Evolutionary conservation across 2,329 filamentous ascomycete genomes (phyloP).

Genomic region (Aspergillus vadensis): DNA sequence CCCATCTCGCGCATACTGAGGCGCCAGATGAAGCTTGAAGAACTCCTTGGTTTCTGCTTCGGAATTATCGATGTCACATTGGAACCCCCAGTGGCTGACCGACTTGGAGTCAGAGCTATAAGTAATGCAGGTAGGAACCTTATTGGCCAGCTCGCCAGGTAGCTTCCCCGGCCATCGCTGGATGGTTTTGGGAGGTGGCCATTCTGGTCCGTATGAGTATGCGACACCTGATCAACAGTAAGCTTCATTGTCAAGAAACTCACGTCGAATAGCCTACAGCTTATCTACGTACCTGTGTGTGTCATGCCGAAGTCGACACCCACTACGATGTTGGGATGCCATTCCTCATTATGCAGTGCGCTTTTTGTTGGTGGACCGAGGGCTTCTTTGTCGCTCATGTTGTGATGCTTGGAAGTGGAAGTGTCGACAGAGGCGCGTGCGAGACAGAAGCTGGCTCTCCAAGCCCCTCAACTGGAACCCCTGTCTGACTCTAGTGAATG

Average conservation of each 20-base stretch:
- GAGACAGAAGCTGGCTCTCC: neutral
- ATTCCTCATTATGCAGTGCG: slow-evolving; percentile 14
- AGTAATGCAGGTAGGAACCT: slow-evolving; percentile 36
- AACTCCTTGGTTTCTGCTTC: slow-evolving; percentile 32
- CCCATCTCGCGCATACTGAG: slow-evolving; percentile 29
- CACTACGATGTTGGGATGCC: slow-evolving; percentile 29
- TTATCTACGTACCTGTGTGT: slow-evolving; percentile 21
- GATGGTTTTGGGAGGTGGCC: slow-evolving; percentile 36
- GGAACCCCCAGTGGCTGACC: slow-evolving; percentile 38
- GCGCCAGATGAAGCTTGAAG: slow-evolving; percentile 43
- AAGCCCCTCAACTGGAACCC: neutral
- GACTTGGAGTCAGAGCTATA: slow-evolving; percentile 22
- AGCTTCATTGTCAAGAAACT: neutral
- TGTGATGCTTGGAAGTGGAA: neutral
- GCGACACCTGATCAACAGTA: slow-evolving; percentile 32
- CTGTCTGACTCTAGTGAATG: neutral
- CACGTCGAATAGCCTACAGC: too few species aligned
- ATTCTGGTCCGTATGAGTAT: slow-evolving; percentile 39
- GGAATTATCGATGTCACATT: slow-evolving; percentile 36
- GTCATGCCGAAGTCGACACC: slow-evolving; percentile 37
- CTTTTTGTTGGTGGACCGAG: neutral
- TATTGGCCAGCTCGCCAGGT: slow-evolving; percentile 35
- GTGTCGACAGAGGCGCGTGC: too few species aligned
- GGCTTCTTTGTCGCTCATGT: slow-evolving; percentile 10
- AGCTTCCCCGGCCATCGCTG: slow-evolving; percentile 39